These are phyloP conservation scores for Cladochytrium tenue DNA, from an alignment of 371 early-diverging fungal species.

Conservation along the genomic window DNA sequence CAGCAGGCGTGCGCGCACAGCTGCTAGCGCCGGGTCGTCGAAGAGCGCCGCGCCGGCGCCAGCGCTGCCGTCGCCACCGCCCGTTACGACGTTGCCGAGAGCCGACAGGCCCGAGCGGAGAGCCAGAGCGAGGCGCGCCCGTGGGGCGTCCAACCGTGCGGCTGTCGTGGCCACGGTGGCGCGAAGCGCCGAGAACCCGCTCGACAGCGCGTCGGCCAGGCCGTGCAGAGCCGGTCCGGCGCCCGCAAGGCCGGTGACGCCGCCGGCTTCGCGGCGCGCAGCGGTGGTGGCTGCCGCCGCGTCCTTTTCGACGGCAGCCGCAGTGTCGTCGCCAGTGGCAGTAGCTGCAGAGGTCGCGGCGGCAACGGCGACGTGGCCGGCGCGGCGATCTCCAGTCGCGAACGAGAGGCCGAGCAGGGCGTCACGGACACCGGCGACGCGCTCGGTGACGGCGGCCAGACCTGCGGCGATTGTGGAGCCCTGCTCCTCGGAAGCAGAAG, in stretches of 20 bases:
- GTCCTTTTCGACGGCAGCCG: not conserved
- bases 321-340: not conserved
- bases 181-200: conserved; percentile 14
- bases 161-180: conserved; percentile 1
- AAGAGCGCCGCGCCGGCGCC: conserved; percentile 6
- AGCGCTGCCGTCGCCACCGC: too few relatives aligned
- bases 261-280: not conserved
- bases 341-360: not conserved
- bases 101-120: not conserved
- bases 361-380: not conserved
- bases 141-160: not conserved
- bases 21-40: conserved; percentile 8
- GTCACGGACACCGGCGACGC: conserved; percentile 6
- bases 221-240: conserved; percentile 15
- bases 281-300: not conserved
- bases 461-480: not conserved
- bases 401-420: not conserved
- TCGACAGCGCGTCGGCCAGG: conserved; percentile 13
- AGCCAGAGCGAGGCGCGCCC: not conserved
- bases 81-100: too few relatives aligned
- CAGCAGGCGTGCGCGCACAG: conserved; percentile 1
- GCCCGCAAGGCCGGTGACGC: not conserved
- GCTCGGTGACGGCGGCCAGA: conserved; percentile 1
- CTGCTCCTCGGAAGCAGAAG: not conserved
- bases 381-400: not conserved